phyloP scores from a whole-genome alignment of 345 rosid species.

The Acer yangbiense region DNA sequence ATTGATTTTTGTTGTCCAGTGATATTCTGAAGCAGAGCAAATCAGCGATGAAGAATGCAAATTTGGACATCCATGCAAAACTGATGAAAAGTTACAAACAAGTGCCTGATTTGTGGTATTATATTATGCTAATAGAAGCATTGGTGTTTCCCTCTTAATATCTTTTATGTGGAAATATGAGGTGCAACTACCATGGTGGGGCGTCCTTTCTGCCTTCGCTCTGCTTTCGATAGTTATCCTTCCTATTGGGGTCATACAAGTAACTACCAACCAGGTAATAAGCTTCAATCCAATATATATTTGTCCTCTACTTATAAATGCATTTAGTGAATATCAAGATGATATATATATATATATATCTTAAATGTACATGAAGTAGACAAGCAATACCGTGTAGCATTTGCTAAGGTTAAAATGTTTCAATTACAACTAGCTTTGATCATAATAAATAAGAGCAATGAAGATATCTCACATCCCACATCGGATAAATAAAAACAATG shows the following conservation, averaged over 20 bases:
- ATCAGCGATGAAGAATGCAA: constrained; percentile 67
- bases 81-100: constrained; percentile 81
- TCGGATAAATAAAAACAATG: no score
- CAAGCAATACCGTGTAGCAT: no score
- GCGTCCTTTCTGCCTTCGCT: constrained; percentile 84
- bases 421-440: no score
- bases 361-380: no score
- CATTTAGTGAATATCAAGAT: no score
- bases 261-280: constrained; percentile 99
- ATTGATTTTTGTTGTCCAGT: constrained; percentile 39
- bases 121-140: constrained; percentile 57
- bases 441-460: no score
- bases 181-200: constrained; percentile 96
- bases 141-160: constrained; percentile 64
- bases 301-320: no score
- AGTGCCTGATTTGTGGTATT: constrained; percentile 97
- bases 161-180: constrained; percentile 74
- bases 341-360: no score
- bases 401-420: no score
- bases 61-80: constrained; percentile 75
- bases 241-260: constrained; percentile 98
- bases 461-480: no score
- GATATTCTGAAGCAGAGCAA: constrained; percentile 85
- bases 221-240: constrained; percentile 91
- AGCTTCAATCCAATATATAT: no score